phyloP scores from a whole-genome alignment of 257 asterid genomes.

The Ballota nigra region DNA sequence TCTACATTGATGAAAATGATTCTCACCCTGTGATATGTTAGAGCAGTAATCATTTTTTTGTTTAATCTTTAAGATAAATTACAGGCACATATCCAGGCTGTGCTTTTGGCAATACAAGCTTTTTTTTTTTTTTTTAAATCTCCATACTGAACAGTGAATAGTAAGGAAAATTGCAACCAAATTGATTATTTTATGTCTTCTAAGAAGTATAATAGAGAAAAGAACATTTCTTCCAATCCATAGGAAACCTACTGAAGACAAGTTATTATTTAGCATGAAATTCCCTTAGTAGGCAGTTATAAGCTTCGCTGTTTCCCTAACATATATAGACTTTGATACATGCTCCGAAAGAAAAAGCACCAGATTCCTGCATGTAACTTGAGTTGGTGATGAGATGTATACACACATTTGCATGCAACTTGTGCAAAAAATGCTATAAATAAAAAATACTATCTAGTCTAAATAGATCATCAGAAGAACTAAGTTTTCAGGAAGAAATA shows the following conservation, averaged over 20 bases:
- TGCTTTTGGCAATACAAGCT: background rate
- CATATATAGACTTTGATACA: background rate
- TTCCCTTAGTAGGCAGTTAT: background rate
- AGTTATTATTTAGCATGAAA: background rate
- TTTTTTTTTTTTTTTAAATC: background rate
- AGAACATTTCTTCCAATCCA: background rate
- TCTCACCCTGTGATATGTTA: conserved; percentile 1
- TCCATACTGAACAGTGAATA: background rate
- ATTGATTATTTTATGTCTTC: background rate
- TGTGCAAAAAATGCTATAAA: background rate
- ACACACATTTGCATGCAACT: conserved; percentile 1
- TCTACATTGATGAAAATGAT: background rate
- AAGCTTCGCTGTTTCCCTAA: background rate
- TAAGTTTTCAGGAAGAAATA: background rate
- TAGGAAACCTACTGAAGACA: background rate
- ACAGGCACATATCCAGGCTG: background rate
- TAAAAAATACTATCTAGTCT: background rate
- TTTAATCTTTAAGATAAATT: background rate
- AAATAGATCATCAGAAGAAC: background rate
- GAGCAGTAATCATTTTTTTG: background rate
- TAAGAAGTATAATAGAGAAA: background rate
- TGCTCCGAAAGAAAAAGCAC: background rate
- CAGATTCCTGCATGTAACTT: background rate
- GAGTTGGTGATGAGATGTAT: background rate
- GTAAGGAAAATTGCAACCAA: background rate